These are phyloP conservation scores for Podaxis mareebaensis DNA, from an alignment of 768 basidiomycete genomes.

Conservation along the genomic window DNA sequence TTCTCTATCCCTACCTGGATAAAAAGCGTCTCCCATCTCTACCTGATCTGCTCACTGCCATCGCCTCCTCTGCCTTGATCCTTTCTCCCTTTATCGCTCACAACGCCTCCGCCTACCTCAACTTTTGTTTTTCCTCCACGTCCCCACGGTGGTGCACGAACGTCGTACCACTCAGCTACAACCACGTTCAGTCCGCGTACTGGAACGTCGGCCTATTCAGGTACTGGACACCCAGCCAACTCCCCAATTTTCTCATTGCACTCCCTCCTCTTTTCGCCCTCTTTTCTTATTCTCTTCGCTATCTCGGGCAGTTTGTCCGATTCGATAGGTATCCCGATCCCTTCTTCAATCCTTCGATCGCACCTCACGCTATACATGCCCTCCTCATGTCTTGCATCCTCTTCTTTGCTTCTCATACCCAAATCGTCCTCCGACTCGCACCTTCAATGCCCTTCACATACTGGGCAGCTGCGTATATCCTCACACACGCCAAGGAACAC, in stretches of 20 bases:
- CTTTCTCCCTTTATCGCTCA: constrained; percentile 71
- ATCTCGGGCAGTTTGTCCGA: constrained; percentile 26
- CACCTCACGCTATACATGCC: constrained; percentile 79
- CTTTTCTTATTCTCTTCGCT: constrained; percentile 38
- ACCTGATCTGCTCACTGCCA: constrained; percentile 1
- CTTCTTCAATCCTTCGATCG: constrained; percentile 32
- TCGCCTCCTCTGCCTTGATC: constrained; percentile 41
- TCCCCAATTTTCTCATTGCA: constrained; percentile 87
- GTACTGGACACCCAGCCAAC: constrained; percentile 82
- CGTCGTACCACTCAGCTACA: constrained; percentile 71
- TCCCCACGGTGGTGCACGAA: constrained; percentile 62
- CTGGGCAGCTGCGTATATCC: constrained; percentile 81
- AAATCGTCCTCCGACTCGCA: constrained; percentile 80
- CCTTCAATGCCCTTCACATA: constrained; percentile 78
- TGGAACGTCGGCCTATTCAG: constrained; percentile 86
- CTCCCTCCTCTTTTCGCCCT: constrained; percentile 64
- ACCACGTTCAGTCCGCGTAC: constrained; percentile 78
- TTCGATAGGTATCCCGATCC: neutral
- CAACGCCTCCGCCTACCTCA: constrained; percentile 63
- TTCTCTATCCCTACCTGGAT: constrained; percentile 53
- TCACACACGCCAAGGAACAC: constrained; percentile 7
- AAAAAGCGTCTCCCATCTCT: constrained; percentile 14
- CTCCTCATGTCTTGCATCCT: constrained; percentile 60
- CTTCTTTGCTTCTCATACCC: constrained; percentile 80
- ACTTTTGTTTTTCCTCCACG: constrained; percentile 56